Evolutionary conservation across 352 stramenopile species (phyloP), one percentile per base, ranked within the genome.

Genomic region (Phytophthora parvispora): DNA sequence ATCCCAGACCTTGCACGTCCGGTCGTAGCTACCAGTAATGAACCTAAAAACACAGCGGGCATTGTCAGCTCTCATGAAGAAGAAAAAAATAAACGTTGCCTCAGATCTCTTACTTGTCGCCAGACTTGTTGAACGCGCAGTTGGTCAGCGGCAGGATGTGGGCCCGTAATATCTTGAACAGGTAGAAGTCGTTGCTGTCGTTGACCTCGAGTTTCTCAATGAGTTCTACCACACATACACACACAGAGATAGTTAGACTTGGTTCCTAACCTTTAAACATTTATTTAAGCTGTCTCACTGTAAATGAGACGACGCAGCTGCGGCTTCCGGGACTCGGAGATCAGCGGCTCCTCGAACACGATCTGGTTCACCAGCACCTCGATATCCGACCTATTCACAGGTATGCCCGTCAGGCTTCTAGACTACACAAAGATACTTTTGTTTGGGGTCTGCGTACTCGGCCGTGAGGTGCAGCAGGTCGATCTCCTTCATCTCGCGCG

Each of bases 71-170:
- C 38, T 22, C 36, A n/a, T 9, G 38, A 45, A 45, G 18, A 31
- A 28, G n/a, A n/a, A n/a, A n/a, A n/a, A n/a, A n/a, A n/a, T n/a
- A n/a, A n/a, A n/a, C n/a, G n/a, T n/a, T n/a, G n/a, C n/a, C n/a
- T n/a, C n/a, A n/a, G n/a, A 9, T 34, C 25, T 43, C 74, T 50
- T 75, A 95, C 85, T 98, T 98, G 84, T 99, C 96, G 48, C 96
- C 96, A 9, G 86, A 96, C 69, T 99, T 99, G 89, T 99, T 99
- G 80, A 99, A 99, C 24, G 95, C 96, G 63, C 96, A 99, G 74
- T 99, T 99, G 27, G 96, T 99, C 50, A 99, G 75, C 25, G 96
- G 96, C 48, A 99, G 74, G 45, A 99, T 99, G 74, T 99, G 96
- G 16, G 95, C 95, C 15, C 94, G 80, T 36, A 99, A 75, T 73